Conservation (phyloP, 805 yeast species). For the Yarrowia divulgata region DNA sequence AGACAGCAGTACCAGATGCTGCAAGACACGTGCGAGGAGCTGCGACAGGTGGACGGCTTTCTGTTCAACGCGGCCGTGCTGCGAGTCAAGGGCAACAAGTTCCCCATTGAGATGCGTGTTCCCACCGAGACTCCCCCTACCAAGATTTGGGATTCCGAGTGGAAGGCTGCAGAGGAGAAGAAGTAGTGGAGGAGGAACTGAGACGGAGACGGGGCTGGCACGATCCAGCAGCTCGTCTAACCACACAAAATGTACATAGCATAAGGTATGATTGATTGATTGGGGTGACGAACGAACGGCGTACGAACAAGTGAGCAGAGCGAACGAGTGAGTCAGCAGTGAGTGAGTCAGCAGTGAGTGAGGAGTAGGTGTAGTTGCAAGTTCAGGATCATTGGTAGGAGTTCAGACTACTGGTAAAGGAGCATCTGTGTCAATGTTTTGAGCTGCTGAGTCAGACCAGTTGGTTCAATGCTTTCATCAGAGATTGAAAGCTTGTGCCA, state of each 20-base stretch:
- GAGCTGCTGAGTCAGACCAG: no score
- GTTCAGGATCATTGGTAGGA: no score
- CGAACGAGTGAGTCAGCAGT: neutral
- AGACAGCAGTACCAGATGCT: constrained; percentile 67
- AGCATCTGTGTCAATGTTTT: no score
- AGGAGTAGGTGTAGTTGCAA: no score
- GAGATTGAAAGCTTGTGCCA: no score
- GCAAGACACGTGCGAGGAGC: constrained; percentile 73
- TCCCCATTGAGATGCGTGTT: constrained; percentile 82
- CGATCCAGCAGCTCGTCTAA: no score
- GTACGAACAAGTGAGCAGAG: no score
- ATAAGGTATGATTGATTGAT: constrained; percentile 6
- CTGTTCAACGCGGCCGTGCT: constrained; percentile 70
- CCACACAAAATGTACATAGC: constrained; percentile 20
- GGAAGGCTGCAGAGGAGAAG: constrained; percentile 44
- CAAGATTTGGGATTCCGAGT: constrained; percentile 71
- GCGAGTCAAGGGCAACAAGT: constrained; percentile 64
- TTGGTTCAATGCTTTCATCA: no score
- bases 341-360: neutral
- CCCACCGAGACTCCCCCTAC: constrained; percentile 92
- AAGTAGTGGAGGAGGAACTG: neutral
- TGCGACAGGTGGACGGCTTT: constrained; percentile 55
- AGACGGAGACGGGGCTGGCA: no score
- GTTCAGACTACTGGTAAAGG: no score
- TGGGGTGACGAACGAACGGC: neutral